Conservation (phyloP, 2,329 filamentous ascomycete species). For the Hirsutella thompsonii region DNA sequence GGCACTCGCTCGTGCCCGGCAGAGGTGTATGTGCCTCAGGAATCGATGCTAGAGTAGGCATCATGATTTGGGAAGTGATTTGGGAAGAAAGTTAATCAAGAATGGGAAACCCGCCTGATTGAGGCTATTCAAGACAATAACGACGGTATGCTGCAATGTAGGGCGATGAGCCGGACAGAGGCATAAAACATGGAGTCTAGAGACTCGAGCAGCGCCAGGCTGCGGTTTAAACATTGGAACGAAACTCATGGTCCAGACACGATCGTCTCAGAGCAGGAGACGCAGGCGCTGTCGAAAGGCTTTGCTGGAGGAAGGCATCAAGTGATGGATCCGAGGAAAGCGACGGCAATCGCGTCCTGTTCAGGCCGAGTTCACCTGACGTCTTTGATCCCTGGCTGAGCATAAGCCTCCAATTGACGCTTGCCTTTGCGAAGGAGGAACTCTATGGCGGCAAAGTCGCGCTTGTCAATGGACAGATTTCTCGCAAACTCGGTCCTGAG, state of each 20-base stretch:
- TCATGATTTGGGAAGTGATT: conserved; percentile 7
- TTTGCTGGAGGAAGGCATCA: not conserved
- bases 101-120: conserved; percentile 6
- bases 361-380: conserved; percentile 30
- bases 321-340: not conserved
- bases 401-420: conserved; percentile 70
- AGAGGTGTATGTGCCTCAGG: conserved; percentile 10
- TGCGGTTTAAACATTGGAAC: no score
- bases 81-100: conserved; percentile 2
- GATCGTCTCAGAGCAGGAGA: no score
- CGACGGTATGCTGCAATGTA: conserved; percentile 4
- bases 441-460: conserved; percentile 77
- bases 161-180: conserved; percentile 2
- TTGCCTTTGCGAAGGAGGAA: conserved; percentile 71
- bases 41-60: conserved; percentile 17
- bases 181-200: not conserved
- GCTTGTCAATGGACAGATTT: conserved; percentile 57
- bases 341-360: not conserved
- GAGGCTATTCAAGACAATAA: conserved; percentile 12
- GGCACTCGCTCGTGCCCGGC: conserved; percentile 7
- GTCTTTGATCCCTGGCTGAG: conserved; percentile 69
- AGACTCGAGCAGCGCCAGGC: conserved; percentile 2
- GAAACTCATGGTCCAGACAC: no score
- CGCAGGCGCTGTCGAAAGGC: not conserved
- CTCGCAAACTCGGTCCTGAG: conserved; percentile 56